Evolutionary conservation across 306 rosid genomes (phyloP).

Genomic region (Glycine latifolia): DNA sequence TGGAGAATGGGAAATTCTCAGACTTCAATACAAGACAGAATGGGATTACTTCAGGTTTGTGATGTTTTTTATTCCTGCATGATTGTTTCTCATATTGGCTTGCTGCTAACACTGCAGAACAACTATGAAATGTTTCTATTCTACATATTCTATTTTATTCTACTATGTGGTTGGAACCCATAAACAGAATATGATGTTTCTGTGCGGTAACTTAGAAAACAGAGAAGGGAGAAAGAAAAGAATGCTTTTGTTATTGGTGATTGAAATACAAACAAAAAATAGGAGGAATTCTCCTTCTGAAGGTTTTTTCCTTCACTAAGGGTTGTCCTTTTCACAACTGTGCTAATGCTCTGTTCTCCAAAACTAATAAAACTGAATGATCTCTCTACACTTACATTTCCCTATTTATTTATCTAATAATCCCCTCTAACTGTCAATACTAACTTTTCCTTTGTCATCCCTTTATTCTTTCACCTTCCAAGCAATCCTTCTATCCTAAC

Average conservation of each 20-base stretch:
- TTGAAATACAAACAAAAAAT: neutral
- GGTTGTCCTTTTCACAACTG: neutral
- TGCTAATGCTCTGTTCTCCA: neutral
- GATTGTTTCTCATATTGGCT: constrained; percentile 31
- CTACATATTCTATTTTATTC: constrained; percentile 22
- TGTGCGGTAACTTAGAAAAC: neutral
- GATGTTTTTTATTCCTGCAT: constrained; percentile 36
- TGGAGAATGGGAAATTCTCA: constrained; percentile 98
- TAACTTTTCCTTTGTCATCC: neutral
- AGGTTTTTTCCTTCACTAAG: neutral
- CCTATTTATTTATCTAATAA: neutral
- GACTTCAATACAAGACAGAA: constrained; percentile 96
- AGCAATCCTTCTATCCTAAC: neutral
- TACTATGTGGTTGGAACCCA: neutral
- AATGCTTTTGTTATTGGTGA: neutral
- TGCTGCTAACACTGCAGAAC: constrained; percentile 29
- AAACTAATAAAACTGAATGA: neutral
- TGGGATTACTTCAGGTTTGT: constrained; percentile 98
- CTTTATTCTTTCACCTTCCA: neutral
- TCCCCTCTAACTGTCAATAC: neutral
- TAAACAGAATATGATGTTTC: neutral
- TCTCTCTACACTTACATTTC: neutral
- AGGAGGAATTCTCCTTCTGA: neutral
- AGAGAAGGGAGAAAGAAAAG: neutral
- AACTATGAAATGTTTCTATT: constrained; percentile 34